Evolutionary conservation across 805 yeast species (phyloP), one percentile per base, ranked within the genome.

Genomic region (Myxozyma kluyveri): DNA sequence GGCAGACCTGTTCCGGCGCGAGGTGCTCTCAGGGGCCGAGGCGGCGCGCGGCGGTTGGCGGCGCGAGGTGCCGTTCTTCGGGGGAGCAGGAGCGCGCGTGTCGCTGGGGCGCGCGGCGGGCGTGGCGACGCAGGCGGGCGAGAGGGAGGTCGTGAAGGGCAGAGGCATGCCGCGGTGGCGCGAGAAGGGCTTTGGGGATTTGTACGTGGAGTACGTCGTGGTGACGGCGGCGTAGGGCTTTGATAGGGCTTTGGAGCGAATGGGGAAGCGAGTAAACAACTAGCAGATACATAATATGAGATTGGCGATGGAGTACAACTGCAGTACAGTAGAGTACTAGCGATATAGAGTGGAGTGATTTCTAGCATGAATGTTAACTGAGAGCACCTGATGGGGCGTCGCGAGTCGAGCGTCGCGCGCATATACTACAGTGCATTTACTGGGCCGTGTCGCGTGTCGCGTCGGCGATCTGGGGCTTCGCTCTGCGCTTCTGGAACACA

Each of bases 21-120:
- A 93, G 66, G 82, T 80, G 0, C 66, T 93, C 27, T 77, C 85
- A 2, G 72, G 83, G 45, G 74, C 77, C 48, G 96, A 93, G 67
- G 86, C 97, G 0, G 44, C 80, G 5, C 45, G 63, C 4, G 99
- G 99, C 17, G 88, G 83, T 17, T 93, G 99, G 99, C 63, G 69
- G 35, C 75, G 96, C 49, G 68, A 69, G 4, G 74, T 93, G 23
- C 77, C 75, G 38, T 84, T 82, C 56, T 77, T 93, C 49, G 96
- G 86, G 65, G 74, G 73, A 19, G 77, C 80, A 44, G 77, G 80
- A 44, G 70, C 71, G 27, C n/a, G n/a, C n/a, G 65, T 76, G 19
- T 67, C 81, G 1, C 47, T 88, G 2, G 53, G 69, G 33, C 76
- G 96, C 52, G 60, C 63, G 1, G 56, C 61, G 6, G 89, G 90